Evolutionary conservation across 345 rosid species (phyloP).

Genomic region (Sonneratia caseolaris): DNA sequence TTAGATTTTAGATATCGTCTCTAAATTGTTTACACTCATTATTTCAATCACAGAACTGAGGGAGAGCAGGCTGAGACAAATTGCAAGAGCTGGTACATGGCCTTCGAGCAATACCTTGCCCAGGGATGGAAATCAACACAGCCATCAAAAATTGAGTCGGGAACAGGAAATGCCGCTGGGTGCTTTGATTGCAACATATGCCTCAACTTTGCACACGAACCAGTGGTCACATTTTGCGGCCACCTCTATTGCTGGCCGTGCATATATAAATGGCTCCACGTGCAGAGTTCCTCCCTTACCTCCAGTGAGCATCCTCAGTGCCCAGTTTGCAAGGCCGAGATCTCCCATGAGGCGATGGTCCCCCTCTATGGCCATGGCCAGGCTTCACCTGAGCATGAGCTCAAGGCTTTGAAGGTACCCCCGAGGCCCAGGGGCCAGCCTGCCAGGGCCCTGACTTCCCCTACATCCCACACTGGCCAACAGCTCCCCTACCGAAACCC

Average conservation of each 20-base stretch:
- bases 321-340: conserved; percentile 78
- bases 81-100: conserved; percentile 8
- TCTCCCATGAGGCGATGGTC: conserved; percentile 54
- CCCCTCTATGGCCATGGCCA: conserved; percentile 85
- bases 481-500: conserved; percentile 19
- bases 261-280: conserved; percentile 20
- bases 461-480: conserved; percentile 1
- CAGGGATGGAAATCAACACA: conserved; percentile 15
- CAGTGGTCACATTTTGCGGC: conserved; percentile 20
- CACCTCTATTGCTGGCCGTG: conserved; percentile 25
- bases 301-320: conserved; percentile 36
- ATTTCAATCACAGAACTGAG: background rate
- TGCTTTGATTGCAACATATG: conserved; percentile 23
- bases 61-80: background rate
- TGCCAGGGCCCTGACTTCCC: conserved; percentile 4
- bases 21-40: conserved; percentile 1
- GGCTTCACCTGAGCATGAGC: conserved; percentile 20
- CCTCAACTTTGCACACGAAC: conserved; percentile 14
- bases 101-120: conserved; percentile 14
- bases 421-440: conserved; percentile 36
- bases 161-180: conserved; percentile 4
- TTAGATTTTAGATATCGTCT: background rate
- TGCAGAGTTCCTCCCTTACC: conserved; percentile 14
- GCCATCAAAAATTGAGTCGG: conserved; percentile 4
- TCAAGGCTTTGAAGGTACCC: conserved; percentile 36